Evolutionary conservation across 441 rosid species (phyloP).

Genomic region (Populus hybrid): DNA sequence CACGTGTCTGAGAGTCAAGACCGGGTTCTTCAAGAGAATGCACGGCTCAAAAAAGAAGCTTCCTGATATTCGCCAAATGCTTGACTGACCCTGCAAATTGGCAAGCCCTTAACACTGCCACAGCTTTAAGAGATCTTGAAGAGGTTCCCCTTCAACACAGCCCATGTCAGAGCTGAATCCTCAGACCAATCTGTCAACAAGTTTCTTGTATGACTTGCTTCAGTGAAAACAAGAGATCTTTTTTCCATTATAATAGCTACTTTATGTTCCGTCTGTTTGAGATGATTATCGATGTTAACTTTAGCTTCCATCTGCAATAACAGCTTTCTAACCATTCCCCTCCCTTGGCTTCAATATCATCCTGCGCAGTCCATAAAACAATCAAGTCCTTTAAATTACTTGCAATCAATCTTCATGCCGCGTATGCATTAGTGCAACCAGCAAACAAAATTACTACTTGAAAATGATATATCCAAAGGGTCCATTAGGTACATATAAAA

Average conservation of each 20-base stretch:
- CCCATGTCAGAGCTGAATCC: constrained; percentile 41
- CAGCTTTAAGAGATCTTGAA: constrained; percentile 39
- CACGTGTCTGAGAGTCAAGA: constrained; percentile 52
- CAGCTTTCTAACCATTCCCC: not conserved
- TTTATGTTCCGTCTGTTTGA: constrained; percentile 10
- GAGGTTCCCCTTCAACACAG: constrained; percentile 43
- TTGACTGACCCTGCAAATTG: constrained; percentile 45
- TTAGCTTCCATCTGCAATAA: not conserved
- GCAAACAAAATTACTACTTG: not conserved
- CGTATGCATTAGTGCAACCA: not conserved
- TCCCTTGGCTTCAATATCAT: not conserved
- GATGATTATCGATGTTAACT: not conserved
- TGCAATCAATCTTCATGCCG: not conserved
- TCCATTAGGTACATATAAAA: not conserved
- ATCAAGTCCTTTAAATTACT: not conserved
- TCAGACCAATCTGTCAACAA: constrained; percentile 34
- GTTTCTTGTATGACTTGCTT: constrained; percentile 44
- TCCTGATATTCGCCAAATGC: constrained; percentile 69
- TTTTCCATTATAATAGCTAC: constrained; percentile 11
- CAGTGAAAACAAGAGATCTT: constrained; percentile 19
- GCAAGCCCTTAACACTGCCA: constrained; percentile 41
- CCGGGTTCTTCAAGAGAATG: constrained; percentile 51
- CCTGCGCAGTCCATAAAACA: not conserved
- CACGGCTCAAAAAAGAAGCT: constrained; percentile 73
- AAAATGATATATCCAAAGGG: not conserved